Percentiles rank a stretch among this genome's conserved stretches.
These are phyloP conservation scores for Phialemonium atrogriseum DNA, from an alignment of 2,329 filamentous ascomycete species.

Conservation along the genomic window DNA sequence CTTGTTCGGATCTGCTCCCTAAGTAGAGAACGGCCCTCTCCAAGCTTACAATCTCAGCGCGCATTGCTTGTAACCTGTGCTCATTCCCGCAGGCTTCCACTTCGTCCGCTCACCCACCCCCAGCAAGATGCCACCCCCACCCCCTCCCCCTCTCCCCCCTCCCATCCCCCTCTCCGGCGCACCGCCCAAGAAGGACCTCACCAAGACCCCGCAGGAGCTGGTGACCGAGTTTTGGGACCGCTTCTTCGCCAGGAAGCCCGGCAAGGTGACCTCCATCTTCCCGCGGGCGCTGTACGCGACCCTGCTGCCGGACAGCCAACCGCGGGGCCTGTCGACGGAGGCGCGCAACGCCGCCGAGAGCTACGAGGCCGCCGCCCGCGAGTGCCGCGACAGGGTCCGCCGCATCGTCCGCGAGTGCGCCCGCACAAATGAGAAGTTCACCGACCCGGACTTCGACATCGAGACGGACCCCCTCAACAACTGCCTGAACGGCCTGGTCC, in stretches of 20 bases:
- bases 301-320: conserved; percentile 18
- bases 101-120: neutral
- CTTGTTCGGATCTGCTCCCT: neutral
- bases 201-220: conserved; percentile 28
- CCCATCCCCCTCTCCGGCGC: conserved; percentile 2
- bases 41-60: too few relatives aligned
- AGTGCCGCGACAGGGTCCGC: conserved; percentile 30
- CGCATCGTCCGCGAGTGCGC: conserved; percentile 32
- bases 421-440: conserved; percentile 36
- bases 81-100: neutral
- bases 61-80: too few relatives aligned
- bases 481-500: conserved; percentile 25
- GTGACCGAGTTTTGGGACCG: conserved; percentile 33
- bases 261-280: conserved; percentile 36
- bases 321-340: conserved; percentile 18
- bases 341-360: conserved; percentile 29
- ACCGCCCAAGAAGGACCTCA: conserved; percentile 13
- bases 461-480: conserved; percentile 27
- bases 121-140: neutral
- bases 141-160: neutral
- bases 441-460: conserved; percentile 35
- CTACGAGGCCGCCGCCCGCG: conserved; percentile 30
- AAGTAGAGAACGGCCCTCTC: too few relatives aligned
- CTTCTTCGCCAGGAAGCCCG: conserved; percentile 30
- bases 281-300: conserved; percentile 29